These are phyloP conservation scores for Trichoderma sp. DNA, from an alignment of 2,329 filamentous ascomycete species.

Conservation along the genomic window DNA sequence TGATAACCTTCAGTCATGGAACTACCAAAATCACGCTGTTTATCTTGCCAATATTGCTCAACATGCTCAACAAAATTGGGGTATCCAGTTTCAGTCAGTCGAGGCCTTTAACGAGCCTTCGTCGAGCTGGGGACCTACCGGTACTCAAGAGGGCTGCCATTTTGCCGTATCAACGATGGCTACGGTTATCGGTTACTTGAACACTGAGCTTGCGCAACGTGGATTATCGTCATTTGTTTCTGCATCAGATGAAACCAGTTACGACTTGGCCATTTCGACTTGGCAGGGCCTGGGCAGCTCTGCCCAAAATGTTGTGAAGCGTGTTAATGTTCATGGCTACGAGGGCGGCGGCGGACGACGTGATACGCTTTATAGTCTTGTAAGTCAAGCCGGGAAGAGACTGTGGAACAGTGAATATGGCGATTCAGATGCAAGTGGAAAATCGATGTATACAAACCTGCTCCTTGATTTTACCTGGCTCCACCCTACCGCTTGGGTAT, in stretches of 20 bases:
- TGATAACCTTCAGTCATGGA: neutral
- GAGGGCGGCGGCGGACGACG: neutral
- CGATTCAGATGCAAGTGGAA: neutral
- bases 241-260: neutral
- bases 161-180: constrained; percentile 3
- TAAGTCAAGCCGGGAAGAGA: neutral
- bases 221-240: constrained; percentile 2
- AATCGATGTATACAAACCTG: neutral
- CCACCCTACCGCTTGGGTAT: constrained; percentile 9
- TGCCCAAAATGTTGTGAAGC: neutral
- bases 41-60: constrained; percentile 12
- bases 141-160: constrained; percentile 13
- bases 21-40: neutral
- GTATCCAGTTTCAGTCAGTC: constrained; percentile 1
- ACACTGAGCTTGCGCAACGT: neutral
- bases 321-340: constrained; percentile 10
- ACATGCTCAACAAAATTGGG: constrained; percentile 1
- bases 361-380: neutral
- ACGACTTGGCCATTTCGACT: neutral
- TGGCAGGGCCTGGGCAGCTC: neutral
- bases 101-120: constrained; percentile 10
- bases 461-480: constrained; percentile 8
- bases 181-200: neutral
- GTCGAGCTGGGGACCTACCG: neutral
- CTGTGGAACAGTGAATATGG: neutral